phyloP scores from a whole-genome alignment of 75 land plant genomes.

The Cunninghamia lanceolata region DNA sequence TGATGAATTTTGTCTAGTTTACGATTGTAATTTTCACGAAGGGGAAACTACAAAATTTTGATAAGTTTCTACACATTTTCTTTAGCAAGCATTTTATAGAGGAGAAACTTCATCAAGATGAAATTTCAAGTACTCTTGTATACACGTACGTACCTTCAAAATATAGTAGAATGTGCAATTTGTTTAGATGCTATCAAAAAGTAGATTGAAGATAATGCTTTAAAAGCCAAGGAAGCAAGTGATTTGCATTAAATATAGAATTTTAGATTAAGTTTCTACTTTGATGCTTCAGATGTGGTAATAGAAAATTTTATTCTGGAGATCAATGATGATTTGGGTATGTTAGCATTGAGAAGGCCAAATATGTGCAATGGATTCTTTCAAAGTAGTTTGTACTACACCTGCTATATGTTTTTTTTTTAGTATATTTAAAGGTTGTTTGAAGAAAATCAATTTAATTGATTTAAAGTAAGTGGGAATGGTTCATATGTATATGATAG shows the following conservation, averaged over 20 bases:
- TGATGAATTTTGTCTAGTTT: not conserved
- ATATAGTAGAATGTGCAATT: constrained; percentile 13
- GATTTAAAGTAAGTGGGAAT: not conserved
- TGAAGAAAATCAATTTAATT: not conserved
- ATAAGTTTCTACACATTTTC: constrained; percentile 13
- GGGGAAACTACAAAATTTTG: constrained; percentile 8
- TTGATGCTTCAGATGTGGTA: constrained; percentile 9
- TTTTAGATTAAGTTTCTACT: constrained; percentile 14
- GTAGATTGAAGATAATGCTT: constrained; percentile 6
- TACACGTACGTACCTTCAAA: constrained; percentile 24
- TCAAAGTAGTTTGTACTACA: not conserved
- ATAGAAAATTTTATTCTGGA: constrained; percentile 15
- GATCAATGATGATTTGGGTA: constrained; percentile 11
- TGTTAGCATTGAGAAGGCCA: not conserved
- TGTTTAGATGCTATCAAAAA: not conserved
- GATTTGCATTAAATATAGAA: constrained; percentile 14
- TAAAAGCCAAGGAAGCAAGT: constrained; percentile 11
- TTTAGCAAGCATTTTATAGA: constrained; percentile 16
- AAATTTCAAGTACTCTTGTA: constrained; percentile 20
- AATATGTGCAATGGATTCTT: constrained; percentile 7
- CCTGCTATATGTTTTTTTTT: not conserved
- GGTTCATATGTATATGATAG: not conserved
- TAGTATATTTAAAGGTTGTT: not conserved
- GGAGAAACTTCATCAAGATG: constrained; percentile 22
- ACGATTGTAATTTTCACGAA: not conserved